A percentile compares a stretch with the other conserved stretches of the same genome.
Evolutionary conservation across 2,329 filamentous ascomycete species (phyloP).

Genomic region (Trichoderma brevicompactum): DNA sequence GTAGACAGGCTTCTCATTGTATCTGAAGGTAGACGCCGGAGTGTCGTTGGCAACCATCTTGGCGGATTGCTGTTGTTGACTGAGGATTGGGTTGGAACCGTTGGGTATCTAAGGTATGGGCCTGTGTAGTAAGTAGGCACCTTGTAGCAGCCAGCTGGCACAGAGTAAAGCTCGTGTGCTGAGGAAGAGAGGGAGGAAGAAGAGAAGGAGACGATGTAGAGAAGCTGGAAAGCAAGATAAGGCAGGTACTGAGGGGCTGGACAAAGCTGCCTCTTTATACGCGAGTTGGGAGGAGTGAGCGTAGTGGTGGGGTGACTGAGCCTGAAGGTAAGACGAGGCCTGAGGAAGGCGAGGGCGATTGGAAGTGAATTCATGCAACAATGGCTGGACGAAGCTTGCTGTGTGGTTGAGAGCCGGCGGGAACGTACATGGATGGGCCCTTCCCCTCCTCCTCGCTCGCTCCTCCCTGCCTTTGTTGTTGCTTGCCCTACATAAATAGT

Average conservation of each 20-base stretch:
- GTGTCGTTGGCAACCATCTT: conserved; percentile 51
- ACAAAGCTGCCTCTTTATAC: conserved; percentile 13
- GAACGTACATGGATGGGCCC: conserved; percentile 1
- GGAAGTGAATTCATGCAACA: conserved; percentile 6
- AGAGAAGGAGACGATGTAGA: not conserved
- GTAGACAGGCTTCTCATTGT: conserved; percentile 62
- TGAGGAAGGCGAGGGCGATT: not conserved
- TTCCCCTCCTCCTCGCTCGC: not conserved
- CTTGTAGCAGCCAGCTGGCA: too few species aligned
- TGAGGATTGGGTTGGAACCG: not conserved
- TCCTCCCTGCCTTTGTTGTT: not conserved
- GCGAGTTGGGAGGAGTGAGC: conserved; percentile 7
- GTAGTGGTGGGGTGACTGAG: conserved; percentile 22
- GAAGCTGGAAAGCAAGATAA: not conserved
- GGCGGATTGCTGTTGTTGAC: conserved; percentile 21
- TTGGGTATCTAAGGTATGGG: not conserved
- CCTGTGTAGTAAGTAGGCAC: not conserved
- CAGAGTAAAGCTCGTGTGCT: not conserved
- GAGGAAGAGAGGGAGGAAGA: not conserved
- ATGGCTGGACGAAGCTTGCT: not conserved
- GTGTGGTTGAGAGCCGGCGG: conserved; percentile 14
- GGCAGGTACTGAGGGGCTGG: conserved; percentile 3
- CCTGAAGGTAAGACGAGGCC: conserved; percentile 18
- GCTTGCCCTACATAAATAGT: not conserved
- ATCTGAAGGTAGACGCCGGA: conserved; percentile 54